These are phyloP conservation scores for Rhodotorula taiwanensis DNA, from an alignment of 768 basidiomycete species.

Conservation along the genomic window DNA sequence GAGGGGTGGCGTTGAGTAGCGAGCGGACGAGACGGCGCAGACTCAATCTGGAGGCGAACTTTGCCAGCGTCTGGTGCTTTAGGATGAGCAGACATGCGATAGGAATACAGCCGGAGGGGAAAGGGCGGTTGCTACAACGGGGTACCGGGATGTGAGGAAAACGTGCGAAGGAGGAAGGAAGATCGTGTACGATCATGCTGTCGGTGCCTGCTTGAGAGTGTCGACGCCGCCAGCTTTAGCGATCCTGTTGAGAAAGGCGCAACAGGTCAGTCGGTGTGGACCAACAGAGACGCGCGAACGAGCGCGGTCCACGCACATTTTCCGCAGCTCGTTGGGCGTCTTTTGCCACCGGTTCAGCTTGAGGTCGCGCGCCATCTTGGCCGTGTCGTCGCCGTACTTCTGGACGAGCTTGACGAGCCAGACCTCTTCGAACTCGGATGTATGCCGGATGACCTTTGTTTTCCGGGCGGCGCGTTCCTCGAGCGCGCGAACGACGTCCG, in stretches of 20 bases:
- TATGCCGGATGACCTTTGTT: constrained; percentile 49
- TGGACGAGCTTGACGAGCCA: constrained; percentile 62
- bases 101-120: background rate
- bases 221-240: constrained; percentile 33
- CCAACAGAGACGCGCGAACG: rapidly evolving
- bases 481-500: constrained; percentile 29
- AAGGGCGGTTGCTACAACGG: no score
- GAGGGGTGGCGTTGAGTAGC: no score
- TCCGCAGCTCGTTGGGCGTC: constrained; percentile 64
- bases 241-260: constrained; percentile 10
- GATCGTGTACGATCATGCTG: no score
- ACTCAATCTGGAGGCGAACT: no score
- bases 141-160: no score
- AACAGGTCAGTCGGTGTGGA: background rate
- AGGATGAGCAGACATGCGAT: no score
- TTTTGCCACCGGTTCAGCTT: constrained; percentile 75
- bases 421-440: constrained; percentile 61
- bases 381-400: constrained; percentile 65
- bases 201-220: constrained; percentile 4
- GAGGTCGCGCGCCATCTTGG: constrained; percentile 70
- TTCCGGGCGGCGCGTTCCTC: constrained; percentile 16
- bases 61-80: no score
- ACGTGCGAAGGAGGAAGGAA: no score
- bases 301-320: constrained; percentile 14
- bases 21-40: no score